Evolutionary conservation across 768 basidiomycete genomes (phyloP).

Genomic region (Hypholoma fasciculare): DNA sequence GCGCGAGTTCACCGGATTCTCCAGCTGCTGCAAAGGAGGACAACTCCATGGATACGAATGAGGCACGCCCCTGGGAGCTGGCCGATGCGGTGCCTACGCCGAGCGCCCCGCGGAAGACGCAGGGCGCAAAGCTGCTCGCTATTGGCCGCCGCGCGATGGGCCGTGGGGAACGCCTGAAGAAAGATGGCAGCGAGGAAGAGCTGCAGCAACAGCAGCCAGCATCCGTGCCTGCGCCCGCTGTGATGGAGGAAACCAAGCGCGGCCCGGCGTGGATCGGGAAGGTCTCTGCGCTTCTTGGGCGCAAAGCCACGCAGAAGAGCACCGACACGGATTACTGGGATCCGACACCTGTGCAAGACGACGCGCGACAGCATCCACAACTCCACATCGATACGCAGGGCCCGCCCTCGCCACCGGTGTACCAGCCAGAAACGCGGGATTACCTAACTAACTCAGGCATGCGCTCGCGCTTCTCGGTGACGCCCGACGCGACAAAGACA

Average conservation of each 20-base stretch:
- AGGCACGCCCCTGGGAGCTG: not conserved
- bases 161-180: slow-evolving; percentile 28
- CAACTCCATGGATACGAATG: not conserved
- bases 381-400: slow-evolving; percentile 11
- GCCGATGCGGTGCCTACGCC: not conserved
- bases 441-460: not conserved
- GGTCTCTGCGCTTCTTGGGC: slow-evolving; percentile 25
- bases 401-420: too few species aligned
- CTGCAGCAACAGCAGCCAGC: slow-evolving; percentile 12
- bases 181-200: slow-evolving; percentile 27
- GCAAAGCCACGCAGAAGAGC: slow-evolving; percentile 17
- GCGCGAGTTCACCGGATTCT: slow-evolving; percentile 17
- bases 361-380: slow-evolving; percentile 8
- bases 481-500: slow-evolving; percentile 29
- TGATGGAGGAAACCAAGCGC: not conserved
- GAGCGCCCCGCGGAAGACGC: slow-evolving; percentile 18
- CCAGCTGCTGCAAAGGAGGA: not conserved
- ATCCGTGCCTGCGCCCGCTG: slow-evolving; percentile 12
- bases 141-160: slow-evolving; percentile 40
- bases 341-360: slow-evolving; percentile 4
- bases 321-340: slow-evolving; percentile 15
- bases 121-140: slow-evolving; percentile 43
- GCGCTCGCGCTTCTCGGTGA: slow-evolving; percentile 36
- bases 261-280: slow-evolving; percentile 36
- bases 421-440: not conserved